Conservation (phyloP, 495 filamentous ascomycete species). For the Cryomyces antarcticus region DNA sequence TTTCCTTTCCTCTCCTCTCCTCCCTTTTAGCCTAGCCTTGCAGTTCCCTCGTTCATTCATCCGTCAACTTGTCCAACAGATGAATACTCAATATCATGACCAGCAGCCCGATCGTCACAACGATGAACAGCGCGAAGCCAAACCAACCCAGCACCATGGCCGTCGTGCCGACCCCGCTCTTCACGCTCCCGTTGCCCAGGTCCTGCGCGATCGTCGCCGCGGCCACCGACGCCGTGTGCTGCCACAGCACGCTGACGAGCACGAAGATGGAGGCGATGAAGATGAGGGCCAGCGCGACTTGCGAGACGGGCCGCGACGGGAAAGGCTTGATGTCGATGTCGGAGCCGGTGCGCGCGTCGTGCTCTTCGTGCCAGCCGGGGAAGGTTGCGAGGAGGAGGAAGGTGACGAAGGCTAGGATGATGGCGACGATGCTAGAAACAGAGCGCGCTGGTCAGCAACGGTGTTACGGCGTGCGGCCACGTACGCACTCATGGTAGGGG, state of each 20-base stretch:
- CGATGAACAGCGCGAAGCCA: conserved; percentile 73
- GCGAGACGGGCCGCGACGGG: conserved; percentile 50
- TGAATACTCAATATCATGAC: conserved; percentile 89
- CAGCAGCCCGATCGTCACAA: conserved; percentile 82
- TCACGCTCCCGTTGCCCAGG: conserved; percentile 81
- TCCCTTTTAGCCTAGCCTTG: too few species aligned
- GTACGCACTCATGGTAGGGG: not conserved
- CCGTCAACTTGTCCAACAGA: conserved; percentile 32
- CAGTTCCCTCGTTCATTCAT: conserved; percentile 5
- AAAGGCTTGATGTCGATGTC: conserved; percentile 64
- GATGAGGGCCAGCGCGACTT: conserved; percentile 57
- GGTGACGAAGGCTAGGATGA: conserved; percentile 60
- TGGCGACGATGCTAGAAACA: conserved; percentile 45
- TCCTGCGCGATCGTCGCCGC: conserved; percentile 85
- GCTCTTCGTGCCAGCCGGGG: conserved; percentile 63
- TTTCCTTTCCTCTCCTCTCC: too few species aligned
- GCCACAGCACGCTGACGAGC: conserved; percentile 51
- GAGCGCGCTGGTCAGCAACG: conserved; percentile 5
- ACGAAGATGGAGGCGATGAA: conserved; percentile 64
- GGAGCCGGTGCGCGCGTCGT: conserved; percentile 36
- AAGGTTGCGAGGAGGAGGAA: conserved; percentile 61
- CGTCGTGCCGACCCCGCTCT: conserved; percentile 69
- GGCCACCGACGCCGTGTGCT: conserved; percentile 84
- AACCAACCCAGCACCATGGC: conserved; percentile 98
- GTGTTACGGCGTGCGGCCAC: not conserved